Evolutionary conservation across 257 asterid genomes (phyloP).

Genomic region (Salvia splendens): DNA sequence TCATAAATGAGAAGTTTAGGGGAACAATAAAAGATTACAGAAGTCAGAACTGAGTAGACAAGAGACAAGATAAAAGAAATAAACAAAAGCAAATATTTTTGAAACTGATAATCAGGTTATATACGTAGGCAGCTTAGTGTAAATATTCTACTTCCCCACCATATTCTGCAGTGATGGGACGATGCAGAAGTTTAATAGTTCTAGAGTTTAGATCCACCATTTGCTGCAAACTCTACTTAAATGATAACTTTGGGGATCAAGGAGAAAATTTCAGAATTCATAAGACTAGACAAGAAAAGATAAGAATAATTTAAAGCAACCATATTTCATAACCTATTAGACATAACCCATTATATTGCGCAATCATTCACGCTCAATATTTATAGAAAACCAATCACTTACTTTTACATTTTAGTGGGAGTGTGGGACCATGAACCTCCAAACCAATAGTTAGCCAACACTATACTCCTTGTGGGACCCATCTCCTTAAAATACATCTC

Average conservation of each 20-base stretch:
- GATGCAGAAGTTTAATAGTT: not conserved
- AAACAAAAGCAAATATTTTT: not conserved
- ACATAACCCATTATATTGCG: too few species aligned
- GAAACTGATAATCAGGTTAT: not conserved
- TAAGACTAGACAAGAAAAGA: not conserved
- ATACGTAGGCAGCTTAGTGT: not conserved
- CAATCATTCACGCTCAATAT: too few species aligned
- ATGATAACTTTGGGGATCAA: slow-evolving; percentile 3
- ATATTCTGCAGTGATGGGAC: not conserved
- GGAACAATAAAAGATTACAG: too few species aligned
- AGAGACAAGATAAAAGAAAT: not conserved
- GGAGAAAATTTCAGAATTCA: not conserved
- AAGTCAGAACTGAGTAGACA: not conserved
- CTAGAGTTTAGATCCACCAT: not conserved
- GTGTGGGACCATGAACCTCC: too few species aligned
- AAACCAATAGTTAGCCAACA: too few species aligned
- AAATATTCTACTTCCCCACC: slow-evolving; percentile 11
- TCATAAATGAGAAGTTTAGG: not conserved
- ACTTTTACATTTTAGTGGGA: too few species aligned
- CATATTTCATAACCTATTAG: not conserved
- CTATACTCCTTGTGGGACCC: too few species aligned
- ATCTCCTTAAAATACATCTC: too few species aligned
- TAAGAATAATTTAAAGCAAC: not conserved
- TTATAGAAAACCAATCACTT: too few species aligned
- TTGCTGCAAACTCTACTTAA: slow-evolving; percentile 5